Evolutionary conservation across 805 yeast genomes (phyloP), one percentile per base, ranked within the genome.

Genomic region (Kregervanrija pseudodelftensis): DNA sequence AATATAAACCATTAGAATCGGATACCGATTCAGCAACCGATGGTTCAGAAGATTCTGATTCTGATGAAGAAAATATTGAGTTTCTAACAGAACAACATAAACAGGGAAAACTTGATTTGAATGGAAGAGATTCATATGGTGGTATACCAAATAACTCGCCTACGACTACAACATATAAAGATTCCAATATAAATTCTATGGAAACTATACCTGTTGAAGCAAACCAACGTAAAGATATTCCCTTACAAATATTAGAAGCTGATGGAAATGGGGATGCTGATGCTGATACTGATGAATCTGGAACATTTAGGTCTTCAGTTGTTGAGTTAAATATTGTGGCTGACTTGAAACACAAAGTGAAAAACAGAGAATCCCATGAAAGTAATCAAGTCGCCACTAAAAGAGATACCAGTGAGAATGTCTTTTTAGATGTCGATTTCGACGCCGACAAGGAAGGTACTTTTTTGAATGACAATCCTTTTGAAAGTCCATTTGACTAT

Each of bases 31-130:
- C 46, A 11, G 47, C 36, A 7, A 40, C 46, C 9, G 44, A 45
- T 9, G 49, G 47, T 37, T 36, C 50, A 9, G 56, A 47, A 13
- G 64, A 59, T 37, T 56, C 61, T 1, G 65, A 61, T 40, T 58
- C 64, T 0, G 66, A 61, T 44, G 63, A 60, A 37, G 66, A 63
- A 42, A 60, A 60, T 37, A 63, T 63, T 15, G 65, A 60, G 39
- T 53, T 40, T 40, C 35, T 58, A 33, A 58, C 55, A 2, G 35
- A 54, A 4, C 61, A 57, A 45, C 57, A 55, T 40, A 53, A 49
- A 35, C 51, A 48, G 32, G 54, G 55, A 15, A 52, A 49, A 7
- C 28, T 22, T 22, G 8, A 5, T 7, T 8, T 4, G 28, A 22
- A 22, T 7, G 28, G 28, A 22, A 22, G 28, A 7, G 28, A 22